These are phyloP conservation scores for Rubia peregrina DNA, from an alignment of 305 asterid genomes.

Conservation along the genomic window DNA sequence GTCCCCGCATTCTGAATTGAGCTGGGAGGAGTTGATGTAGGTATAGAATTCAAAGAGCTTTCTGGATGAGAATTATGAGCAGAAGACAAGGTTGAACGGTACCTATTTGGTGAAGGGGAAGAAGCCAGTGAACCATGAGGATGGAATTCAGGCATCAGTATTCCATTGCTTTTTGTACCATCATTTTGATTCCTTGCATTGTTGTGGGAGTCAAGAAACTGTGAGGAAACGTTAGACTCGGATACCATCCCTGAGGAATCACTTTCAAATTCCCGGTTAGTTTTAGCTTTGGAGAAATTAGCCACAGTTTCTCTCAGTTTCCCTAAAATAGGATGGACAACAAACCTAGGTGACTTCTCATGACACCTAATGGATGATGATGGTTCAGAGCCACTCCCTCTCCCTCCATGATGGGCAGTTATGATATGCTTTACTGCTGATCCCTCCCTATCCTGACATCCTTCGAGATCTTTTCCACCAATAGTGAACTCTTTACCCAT, in stretches of 20 bases:
- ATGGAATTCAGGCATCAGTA: slow-evolving; percentile 22
- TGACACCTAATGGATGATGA: slow-evolving; percentile 16
- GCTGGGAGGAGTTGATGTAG: slow-evolving; percentile 22
- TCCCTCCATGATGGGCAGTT: slow-evolving; percentile 25
- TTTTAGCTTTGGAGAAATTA: slow-evolving; percentile 29
- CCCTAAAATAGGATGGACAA: slow-evolving; percentile 29
- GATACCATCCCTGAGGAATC: slow-evolving; percentile 17
- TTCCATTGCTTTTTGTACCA: slow-evolving; percentile 26
- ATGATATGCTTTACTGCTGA: slow-evolving; percentile 46
- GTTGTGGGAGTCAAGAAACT: slow-evolving; percentile 26
- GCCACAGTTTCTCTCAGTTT: slow-evolving; percentile 28
- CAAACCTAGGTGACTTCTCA: slow-evolving; percentile 23
- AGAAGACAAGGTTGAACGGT: slow-evolving; percentile 23
- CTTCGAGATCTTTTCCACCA: slow-evolving; percentile 33
- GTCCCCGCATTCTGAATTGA: slow-evolving; percentile 23
- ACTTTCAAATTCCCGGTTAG: slow-evolving; percentile 27
- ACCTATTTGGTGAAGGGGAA: slow-evolving; percentile 20
- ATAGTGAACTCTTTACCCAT: slow-evolving; percentile 68
- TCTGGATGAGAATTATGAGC: slow-evolving; percentile 22
- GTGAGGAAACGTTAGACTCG: slow-evolving; percentile 18
- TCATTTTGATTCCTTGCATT: slow-evolving; percentile 25
- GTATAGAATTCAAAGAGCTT: slow-evolving; percentile 20
- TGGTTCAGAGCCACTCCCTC: slow-evolving; percentile 14
- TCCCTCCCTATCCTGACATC: slow-evolving; percentile 25
- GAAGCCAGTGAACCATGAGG: slow-evolving; percentile 23